Conservation (phyloP, 495 filamentous ascomycete species). For the Aspergillus coremiiformis region DNA sequence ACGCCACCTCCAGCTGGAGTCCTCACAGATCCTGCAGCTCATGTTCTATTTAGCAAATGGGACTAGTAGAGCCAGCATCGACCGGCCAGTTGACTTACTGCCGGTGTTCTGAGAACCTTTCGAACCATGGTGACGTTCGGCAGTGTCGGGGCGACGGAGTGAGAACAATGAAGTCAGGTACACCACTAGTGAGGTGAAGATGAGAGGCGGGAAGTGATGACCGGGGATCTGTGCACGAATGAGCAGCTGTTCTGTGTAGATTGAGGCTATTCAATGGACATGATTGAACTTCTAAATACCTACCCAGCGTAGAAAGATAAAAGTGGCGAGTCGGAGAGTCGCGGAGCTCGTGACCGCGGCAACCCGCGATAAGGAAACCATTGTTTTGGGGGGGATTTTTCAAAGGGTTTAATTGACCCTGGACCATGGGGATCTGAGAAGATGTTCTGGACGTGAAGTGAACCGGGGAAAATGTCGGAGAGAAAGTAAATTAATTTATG, state of each 20-base stretch:
- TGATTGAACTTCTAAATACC: too few relatives aligned
- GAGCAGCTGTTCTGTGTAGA: not conserved
- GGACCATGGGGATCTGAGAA: not conserved
- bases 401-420: not conserved
- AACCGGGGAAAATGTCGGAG: not conserved
- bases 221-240: slow-evolving; percentile 50
- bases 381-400: slow-evolving; percentile 4
- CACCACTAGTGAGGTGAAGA: slow-evolving; percentile 63
- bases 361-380: slow-evolving; percentile 23
- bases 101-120: slow-evolving; percentile 7
- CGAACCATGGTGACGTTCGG: slow-evolving; percentile 3
- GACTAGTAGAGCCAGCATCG: not conserved
- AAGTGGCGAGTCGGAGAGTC: slow-evolving; percentile 51
- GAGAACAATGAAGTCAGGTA: slow-evolving; percentile 60
- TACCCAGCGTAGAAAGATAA: slow-evolving; percentile 87
- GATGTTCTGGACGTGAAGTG: not conserved
- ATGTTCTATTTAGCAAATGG: not conserved
- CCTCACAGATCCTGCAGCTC: slow-evolving; percentile 1
- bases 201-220: slow-evolving; percentile 52
- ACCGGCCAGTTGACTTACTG: not conserved
- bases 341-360: slow-evolving; percentile 49
- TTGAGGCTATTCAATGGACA: slow-evolving; percentile 16
- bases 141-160: slow-evolving; percentile 18
- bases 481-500: too few relatives aligned
- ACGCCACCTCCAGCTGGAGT: slow-evolving; percentile 11